These are phyloP conservation scores for Ambrosia trifida DNA, from an alignment of 129 eudicot species.

Conservation along the genomic window DNA sequence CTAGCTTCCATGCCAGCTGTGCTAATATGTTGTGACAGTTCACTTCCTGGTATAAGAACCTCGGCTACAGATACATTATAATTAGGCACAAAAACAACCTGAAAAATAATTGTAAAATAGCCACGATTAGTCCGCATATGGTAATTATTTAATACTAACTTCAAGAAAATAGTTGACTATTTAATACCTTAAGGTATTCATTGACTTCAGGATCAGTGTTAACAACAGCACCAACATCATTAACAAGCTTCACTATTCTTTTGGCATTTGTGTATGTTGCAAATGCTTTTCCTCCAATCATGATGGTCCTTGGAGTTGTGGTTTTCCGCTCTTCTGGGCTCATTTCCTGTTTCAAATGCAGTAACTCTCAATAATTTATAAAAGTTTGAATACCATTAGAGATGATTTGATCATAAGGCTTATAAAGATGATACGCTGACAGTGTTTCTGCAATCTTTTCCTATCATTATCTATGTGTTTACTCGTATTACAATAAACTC, in stretches of 20 bases:
- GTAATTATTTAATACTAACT: neutral
- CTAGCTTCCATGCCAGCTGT: slow-evolving; percentile 99
- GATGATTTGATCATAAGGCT: slow-evolving; percentile 1
- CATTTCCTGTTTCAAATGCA: slow-evolving; percentile 69
- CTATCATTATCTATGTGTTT: neutral
- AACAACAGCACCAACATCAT: slow-evolving; percentile 96
- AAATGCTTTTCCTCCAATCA: slow-evolving; percentile 99
- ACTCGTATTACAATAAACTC: slow-evolving; percentile 17
- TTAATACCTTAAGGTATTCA: slow-evolving; percentile 72
- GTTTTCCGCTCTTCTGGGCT: slow-evolving; percentile 81
- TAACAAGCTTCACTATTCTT: slow-evolving; percentile 94
- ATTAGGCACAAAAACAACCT: slow-evolving; percentile 97
- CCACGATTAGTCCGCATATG: slow-evolving; percentile 8
- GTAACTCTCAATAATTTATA: neutral
- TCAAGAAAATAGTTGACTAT: neutral
- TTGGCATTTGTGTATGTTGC: slow-evolving; percentile 98
- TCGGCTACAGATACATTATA: slow-evolving; percentile 98
- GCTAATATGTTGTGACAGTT: slow-evolving; percentile 98
- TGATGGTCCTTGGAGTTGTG: slow-evolving; percentile 88
- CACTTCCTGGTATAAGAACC: slow-evolving; percentile 99
- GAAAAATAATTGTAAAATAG: slow-evolving; percentile 22
- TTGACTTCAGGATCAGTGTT: slow-evolving; percentile 93
- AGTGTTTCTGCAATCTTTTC: neutral
- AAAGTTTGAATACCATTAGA: neutral
- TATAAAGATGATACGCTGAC: neutral